phyloP scores from a whole-genome alignment of 2,329 filamentous ascomycete species.

The Dactylellina cionopaga region DNA sequence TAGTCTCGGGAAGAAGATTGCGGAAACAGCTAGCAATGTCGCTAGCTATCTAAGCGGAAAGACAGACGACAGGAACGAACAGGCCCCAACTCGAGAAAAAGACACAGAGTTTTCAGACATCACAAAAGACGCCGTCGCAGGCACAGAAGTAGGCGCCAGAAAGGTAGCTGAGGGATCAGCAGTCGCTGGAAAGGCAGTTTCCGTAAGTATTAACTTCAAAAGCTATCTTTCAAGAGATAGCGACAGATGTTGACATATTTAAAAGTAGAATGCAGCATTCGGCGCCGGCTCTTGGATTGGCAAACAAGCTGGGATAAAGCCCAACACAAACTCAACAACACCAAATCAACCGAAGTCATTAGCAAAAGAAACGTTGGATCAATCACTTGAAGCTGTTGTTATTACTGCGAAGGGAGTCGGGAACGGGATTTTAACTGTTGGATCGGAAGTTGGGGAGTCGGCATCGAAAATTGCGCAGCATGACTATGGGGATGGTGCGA shows the following conservation, averaged over 20 bases:
- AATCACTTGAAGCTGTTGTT: slow-evolving; percentile 46
- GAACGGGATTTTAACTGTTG: slow-evolving; percentile 36
- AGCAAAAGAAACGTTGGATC: slow-evolving; percentile 47
- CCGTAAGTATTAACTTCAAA: slow-evolving; percentile 9
- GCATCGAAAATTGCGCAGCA: slow-evolving; percentile 46
- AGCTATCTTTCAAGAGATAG: not conserved
- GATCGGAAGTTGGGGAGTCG: slow-evolving; percentile 44
- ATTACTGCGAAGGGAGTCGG: slow-evolving; percentile 34
- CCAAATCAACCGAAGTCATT: slow-evolving; percentile 40
- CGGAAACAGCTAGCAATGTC: slow-evolving; percentile 38
- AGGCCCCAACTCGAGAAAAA: slow-evolving; percentile 18
- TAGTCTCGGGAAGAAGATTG: slow-evolving; percentile 45
- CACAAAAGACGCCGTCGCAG: slow-evolving; percentile 42
- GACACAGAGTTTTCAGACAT: slow-evolving; percentile 51
- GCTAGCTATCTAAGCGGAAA: slow-evolving; percentile 31
- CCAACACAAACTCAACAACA: not conserved
- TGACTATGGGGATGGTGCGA: slow-evolving; percentile 53
- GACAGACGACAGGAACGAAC: slow-evolving; percentile 38
- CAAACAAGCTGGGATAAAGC: slow-evolving; percentile 48
- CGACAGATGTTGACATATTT: not conserved
- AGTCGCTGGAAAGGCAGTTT: slow-evolving; percentile 44
- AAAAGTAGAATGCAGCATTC: slow-evolving; percentile 42
- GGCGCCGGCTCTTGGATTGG: slow-evolving; percentile 54
- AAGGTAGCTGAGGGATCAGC: slow-evolving; percentile 51
- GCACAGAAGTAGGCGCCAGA: slow-evolving; percentile 38